phyloP scores from a whole-genome alignment of 2,329 filamentous ascomycete genomes.

The Colletotrichum liaoningense region DNA sequence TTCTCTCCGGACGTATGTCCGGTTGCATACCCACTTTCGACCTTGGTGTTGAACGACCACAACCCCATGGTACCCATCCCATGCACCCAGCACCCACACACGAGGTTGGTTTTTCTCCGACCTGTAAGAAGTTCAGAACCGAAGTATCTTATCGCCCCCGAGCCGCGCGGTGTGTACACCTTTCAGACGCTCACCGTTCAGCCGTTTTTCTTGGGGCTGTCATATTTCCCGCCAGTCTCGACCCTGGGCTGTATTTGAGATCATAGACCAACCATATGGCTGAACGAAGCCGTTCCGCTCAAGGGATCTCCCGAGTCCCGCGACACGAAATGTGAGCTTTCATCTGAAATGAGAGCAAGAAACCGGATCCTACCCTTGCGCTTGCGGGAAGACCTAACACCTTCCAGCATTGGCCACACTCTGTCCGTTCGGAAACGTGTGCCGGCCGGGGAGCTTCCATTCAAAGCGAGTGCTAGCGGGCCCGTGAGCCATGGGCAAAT shows the following conservation, averaged over 20 bases:
- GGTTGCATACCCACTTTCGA: conserved; percentile 13
- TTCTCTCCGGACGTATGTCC: conserved; percentile 11
- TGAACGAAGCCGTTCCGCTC: conserved; percentile 2
- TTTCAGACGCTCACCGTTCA: conserved; percentile 4
- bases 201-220: not conserved
- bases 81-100: conserved; percentile 9
- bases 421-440: not conserved
- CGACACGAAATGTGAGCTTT: conserved; percentile 8
- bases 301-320: conserved; percentile 30
- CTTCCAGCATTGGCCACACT: not conserved
- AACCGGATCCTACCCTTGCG: conserved; percentile 12
- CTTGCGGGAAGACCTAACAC: not conserved
- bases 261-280: conserved; percentile 11
- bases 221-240: not conserved
- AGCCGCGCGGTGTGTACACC: not conserved
- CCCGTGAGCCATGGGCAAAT: conserved; percentile 5
- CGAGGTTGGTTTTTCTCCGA: not conserved
- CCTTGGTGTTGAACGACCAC: not conserved
- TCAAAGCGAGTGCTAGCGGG: conserved; percentile 26
- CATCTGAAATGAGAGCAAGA: not conserved
- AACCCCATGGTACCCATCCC: not conserved
- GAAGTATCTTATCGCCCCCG: not conserved
- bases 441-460: conserved; percentile 19
- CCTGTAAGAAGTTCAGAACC: not conserved
- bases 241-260: conserved; percentile 8